Evolutionary conservation across 2,329 filamentous ascomycete genomes (phyloP).

Genomic region (Xylariaceae sp.): DNA sequence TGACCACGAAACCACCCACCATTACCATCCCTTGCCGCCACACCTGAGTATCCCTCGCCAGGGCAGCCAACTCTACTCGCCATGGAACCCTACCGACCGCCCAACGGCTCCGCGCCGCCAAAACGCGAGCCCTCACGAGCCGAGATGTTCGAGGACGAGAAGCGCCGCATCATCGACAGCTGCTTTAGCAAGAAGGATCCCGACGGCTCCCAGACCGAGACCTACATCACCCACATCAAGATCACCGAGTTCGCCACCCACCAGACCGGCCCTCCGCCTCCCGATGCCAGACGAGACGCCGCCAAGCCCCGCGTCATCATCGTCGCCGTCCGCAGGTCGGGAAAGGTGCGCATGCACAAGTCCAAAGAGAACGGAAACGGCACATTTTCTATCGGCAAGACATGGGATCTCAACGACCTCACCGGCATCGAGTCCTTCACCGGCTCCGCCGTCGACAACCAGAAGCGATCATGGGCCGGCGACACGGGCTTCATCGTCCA

Average conservation of each 20-base stretch:
- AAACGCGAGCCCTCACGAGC: slow-evolving; percentile 49
- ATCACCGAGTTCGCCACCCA: slow-evolving; percentile 82
- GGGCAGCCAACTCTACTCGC: too few relatives aligned
- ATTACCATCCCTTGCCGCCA: too few relatives aligned
- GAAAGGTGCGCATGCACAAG: slow-evolving; percentile 92
- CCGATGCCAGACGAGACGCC: slow-evolving; percentile 64
- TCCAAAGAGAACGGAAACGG: slow-evolving; percentile 92
- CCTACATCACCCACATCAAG: slow-evolving; percentile 95
- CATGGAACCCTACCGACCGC: too few relatives aligned
- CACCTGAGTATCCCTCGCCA: too few relatives aligned
- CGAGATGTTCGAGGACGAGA: slow-evolving; percentile 94
- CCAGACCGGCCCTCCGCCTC: slow-evolving; percentile 80
- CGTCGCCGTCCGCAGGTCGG: slow-evolving; percentile 87
- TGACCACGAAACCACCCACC: too few relatives aligned
- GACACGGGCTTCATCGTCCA: slow-evolving; percentile 83
- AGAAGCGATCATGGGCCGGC: slow-evolving; percentile 72
- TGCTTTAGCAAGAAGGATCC: slow-evolving; percentile 89
- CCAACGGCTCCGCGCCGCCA: slow-evolving; percentile 30
- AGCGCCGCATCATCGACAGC: slow-evolving; percentile 87
- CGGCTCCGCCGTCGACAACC: slow-evolving; percentile 51
- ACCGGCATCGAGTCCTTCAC: slow-evolving; percentile 78
- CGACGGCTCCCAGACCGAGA: slow-evolving; percentile 81
- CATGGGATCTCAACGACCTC: slow-evolving; percentile 93
- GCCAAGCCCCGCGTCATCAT: slow-evolving; percentile 92
- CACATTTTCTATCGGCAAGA: slow-evolving; percentile 95